Evolutionary conservation across 148 eudicot species (phyloP), one percentile per base, ranked within the genome.

Genomic region (Diospyros lotus): DNA sequence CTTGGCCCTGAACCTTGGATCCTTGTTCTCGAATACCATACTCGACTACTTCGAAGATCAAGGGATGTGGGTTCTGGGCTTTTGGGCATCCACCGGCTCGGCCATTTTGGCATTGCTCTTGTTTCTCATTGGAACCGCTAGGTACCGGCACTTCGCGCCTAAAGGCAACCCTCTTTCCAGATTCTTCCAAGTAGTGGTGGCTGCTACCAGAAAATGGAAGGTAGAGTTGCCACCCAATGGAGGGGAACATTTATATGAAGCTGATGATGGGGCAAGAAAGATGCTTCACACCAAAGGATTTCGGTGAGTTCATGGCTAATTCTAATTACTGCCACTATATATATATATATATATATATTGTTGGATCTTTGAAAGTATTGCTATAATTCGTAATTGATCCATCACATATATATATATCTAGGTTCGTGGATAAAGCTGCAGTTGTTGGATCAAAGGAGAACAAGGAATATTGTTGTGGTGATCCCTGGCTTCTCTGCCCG

Each of bases 361-460:
- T 28, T 28, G 28, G 0, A 28, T 28, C 28, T 28, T 28, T 28
- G 28, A 28, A 28, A 28, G 28, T 28, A 28, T 70, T 39, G 52
- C 52, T 48, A 8, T 4, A 8, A 48, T 48, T 48, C 52, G 8
- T 48, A 0, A 52, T 42, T 40, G 10, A 6, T 74, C 28, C 28
- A 28, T 28, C 28, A 28, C 28, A 28, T 28, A 28, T 28, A 1
- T 9, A 12, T 48, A 45, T 66, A 11, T 52, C 64, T 79, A 91
- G 96, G 63, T 83, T 87, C 71, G 71, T 91, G 81, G 96, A 91
- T 55, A 89, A 75, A 81, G 96, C 96, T 44, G 89, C 93, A 0
- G 69, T 84, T 6, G 73, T 86, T 17, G 73, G 77, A 73, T 64
- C 85, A 4, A 65, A 74, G 62, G 77, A 75, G 62, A 40, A 64